Base-by-base conservation (phyloP, 2,329 filamentous ascomycete genomes). In the Sarocladium brachiariae region DNA sequence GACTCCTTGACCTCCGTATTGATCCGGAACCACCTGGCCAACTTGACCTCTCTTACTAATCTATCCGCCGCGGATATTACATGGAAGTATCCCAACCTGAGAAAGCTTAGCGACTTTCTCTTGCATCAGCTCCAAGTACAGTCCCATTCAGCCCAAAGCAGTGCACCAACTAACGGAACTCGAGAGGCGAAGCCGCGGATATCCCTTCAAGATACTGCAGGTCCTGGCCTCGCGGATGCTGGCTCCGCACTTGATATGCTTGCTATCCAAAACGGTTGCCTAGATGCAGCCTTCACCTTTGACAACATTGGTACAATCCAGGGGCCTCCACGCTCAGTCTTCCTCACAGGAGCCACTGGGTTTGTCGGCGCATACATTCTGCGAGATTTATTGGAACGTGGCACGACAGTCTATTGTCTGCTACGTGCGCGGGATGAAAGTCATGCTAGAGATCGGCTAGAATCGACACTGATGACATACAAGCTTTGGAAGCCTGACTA, bases 1-100 rank as follows among this genome's bases (percentile, higher is more conserved):
- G 55, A 56, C 47, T 56, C 55, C 11, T 24, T 56, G 34, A 55
- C 52, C 3, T 52, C 52, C 2, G 52, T 54, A 9, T 45, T 51
- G 23, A 53, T 46, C 10, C 50, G 55, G 6, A 55, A 53, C 38
- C 50, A 53, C 13, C 38, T 56, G n/a, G 45, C 50, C 10, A 30
- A 41, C 16, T 19, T 48, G 19, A 56, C 55, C 6, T 46, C 45
- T 25, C 25, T 55, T 13, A 30, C 27, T 43, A 33, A 13, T n/a
- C 49, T 53, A 6, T 46, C 53, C 13, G 27, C 27, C 8, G 51
- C 49, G 16, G 35, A 49, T 21, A 37, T 54, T 33, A 30, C 39
- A 9, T 48, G 47, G 21, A n/a, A 45, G n/a, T 39, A 54, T 39
- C 47, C 50, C 13, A 54, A 39, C 27, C 39, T 54, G 38, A 25